phyloP scores from a whole-genome alignment of 306 rosid genomes.

The Prunus salicina region DNA sequence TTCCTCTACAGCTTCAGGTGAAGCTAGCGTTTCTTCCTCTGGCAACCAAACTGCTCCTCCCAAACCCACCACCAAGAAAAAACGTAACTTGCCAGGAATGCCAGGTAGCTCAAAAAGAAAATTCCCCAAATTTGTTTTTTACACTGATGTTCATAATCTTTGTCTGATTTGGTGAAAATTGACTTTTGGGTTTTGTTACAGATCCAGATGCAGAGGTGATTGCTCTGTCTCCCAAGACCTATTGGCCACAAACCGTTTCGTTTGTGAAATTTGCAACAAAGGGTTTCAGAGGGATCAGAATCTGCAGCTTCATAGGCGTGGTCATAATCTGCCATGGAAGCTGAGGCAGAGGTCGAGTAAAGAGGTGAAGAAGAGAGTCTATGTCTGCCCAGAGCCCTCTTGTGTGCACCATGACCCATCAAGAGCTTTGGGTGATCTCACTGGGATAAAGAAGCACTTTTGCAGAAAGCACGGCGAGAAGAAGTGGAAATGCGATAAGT shows the following conservation, averaged over 20 bases:
- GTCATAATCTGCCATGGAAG: slow-evolving; percentile 95
- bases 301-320: slow-evolving; percentile 88
- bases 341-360: slow-evolving; percentile 73
- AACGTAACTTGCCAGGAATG: slow-evolving; percentile 91
- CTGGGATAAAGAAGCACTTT: slow-evolving; percentile 91
- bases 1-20: slow-evolving; percentile 79
- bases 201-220: slow-evolving; percentile 98
- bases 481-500: slow-evolving; percentile 97
- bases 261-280: slow-evolving; percentile 89
- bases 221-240: slow-evolving; percentile 84
- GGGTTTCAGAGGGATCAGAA: slow-evolving; percentile 98
- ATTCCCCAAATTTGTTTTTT: not conserved
- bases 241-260: slow-evolving; percentile 79
- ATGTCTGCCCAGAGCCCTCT: slow-evolving; percentile 78
- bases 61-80: slow-evolving; percentile 57
- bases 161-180: not conserved
- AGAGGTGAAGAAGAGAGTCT: slow-evolving; percentile 81
- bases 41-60: slow-evolving; percentile 55
- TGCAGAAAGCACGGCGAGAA: slow-evolving; percentile 95
- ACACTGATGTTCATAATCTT: not conserved
- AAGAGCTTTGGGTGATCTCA: slow-evolving; percentile 84
- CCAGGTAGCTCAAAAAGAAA: slow-evolving; percentile 51
- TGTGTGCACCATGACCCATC: slow-evolving; percentile 94
- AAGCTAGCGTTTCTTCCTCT: slow-evolving; percentile 78
- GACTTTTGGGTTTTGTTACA: slow-evolving; percentile 14